Percentiles rank a stretch among this genome's conserved stretches.
Evolutionary conservation across 176 grass and related monocot genomes (phyloP).

Genomic region (Lolium rigidum): DNA sequence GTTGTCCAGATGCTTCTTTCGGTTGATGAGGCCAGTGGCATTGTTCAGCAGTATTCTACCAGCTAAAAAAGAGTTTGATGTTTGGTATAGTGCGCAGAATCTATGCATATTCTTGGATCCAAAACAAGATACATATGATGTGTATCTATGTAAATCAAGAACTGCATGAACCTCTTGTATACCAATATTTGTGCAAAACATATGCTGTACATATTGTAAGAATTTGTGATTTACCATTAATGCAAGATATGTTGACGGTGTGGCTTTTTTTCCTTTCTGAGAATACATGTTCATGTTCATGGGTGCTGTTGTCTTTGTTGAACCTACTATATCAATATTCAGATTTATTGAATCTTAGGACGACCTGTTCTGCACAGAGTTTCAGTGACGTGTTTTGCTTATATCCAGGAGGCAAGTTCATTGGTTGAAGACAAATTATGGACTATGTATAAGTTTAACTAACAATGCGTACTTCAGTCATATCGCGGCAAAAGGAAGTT

Average conservation of each 20-base stretch:
- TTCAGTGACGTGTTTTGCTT: background rate
- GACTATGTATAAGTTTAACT: background rate
- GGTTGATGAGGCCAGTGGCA: slow-evolving; percentile 35
- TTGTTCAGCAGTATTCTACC: background rate
- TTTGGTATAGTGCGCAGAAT: background rate
- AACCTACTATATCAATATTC: background rate
- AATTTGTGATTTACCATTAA: background rate
- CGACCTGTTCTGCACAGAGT: background rate
- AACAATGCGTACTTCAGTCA: background rate
- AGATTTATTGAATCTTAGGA: background rate
- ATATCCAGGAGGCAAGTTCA: background rate
- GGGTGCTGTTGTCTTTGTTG: too few relatives aligned
- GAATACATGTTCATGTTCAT: background rate
- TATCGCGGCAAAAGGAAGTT: background rate
- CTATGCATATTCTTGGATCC: background rate
- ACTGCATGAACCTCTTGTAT: background rate
- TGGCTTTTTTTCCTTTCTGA: background rate
- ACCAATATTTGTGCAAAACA: background rate
- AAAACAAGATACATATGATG: background rate
- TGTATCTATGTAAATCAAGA: background rate
- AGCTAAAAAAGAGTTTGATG: background rate
- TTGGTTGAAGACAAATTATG: background rate
- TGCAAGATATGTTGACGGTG: background rate
- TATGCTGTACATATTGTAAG: background rate
- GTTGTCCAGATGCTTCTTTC: slow-evolving; percentile 50